Evolutionary conservation across 192 early-diverging fungal species (phyloP), one percentile per base, ranked within the genome.

Genomic region (Bifiguratus adelaidae): DNA sequence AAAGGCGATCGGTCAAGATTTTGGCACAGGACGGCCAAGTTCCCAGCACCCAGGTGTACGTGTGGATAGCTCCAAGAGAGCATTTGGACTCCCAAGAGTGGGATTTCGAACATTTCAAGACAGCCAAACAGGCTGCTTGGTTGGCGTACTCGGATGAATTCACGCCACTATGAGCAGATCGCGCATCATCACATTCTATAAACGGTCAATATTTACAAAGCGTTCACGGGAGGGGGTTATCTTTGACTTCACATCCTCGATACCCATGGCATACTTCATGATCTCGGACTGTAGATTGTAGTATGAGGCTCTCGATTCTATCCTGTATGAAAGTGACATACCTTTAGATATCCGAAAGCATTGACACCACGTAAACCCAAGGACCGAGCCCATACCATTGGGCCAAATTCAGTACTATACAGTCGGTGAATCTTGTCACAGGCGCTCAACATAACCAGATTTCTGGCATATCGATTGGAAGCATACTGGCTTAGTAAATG

Each of bases 401-500:
- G 75, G 1, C 48, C 60, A 26, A 63, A 61, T 22, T 80, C 80
- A 0, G 82, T 78, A 11, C 76, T 59, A 68, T 92, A 98, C 43
- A 92, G 44, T 25, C 77, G 73, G 42, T 86, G 85, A 13, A 92
- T 51, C 53, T 81, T 78, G 63, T 98, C 91, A 4, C 85, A 73
- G 3, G 82, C 76, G 7, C 81, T 76, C 47, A 93, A 63, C 91
- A 94, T 93, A 12, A 78, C 81, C 26, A 91, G 54, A 55, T 89
- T 92, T 4, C 78, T 76, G 11, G 75, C 40, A 50, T 88, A 95
- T n/a, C 95, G 75, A 44, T 83, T 77, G 8, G 70, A 64, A n/a
- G 85, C 76, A 60, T 98, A 98, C 7, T 75, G 55, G 24, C 74
- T 58, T 26, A 97, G 68, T n/a, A 80, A 76, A 45, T 88, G 76